Conservation (phyloP, 2,329 filamentous ascomycete species). For the Diplodia corticola region DNA sequence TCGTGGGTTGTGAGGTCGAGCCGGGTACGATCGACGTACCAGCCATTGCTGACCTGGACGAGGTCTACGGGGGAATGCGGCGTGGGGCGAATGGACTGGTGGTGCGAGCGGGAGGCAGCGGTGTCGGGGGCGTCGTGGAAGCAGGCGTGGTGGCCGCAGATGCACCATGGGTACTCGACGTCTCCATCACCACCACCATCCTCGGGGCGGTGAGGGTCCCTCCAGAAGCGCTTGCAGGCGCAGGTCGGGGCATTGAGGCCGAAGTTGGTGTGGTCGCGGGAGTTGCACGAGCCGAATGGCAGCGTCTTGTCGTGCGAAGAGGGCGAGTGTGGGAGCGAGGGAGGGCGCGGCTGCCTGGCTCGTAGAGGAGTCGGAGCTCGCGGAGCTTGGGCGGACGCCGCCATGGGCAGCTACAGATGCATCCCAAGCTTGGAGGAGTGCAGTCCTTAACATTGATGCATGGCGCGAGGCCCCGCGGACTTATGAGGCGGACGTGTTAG, state of each 20-base stretch:
- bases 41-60: slow-evolving; percentile 21
- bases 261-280: slow-evolving; percentile 45
- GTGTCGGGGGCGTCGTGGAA: slow-evolving; percentile 46
- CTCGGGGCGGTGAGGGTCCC: slow-evolving; percentile 32
- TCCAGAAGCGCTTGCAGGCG: slow-evolving; percentile 57
- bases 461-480: background rate
- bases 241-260: slow-evolving; percentile 48
- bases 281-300: slow-evolving; percentile 56
- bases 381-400: slow-evolving; percentile 33
- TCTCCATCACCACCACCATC: slow-evolving; percentile 35
- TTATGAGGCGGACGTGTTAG: background rate
- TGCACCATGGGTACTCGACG: slow-evolving; percentile 47
- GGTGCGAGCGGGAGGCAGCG: background rate
- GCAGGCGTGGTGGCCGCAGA: slow-evolving; percentile 60
- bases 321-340: slow-evolving; percentile 8
- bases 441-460: slow-evolving; percentile 13
- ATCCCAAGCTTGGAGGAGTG: slow-evolving; percentile 17
- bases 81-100: background rate
- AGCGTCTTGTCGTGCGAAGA: slow-evolving; percentile 31
- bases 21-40: background rate
- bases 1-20: background rate
- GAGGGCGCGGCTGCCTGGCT: slow-evolving; percentile 17
- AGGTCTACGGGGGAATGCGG: background rate
- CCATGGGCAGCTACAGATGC: slow-evolving; percentile 36
- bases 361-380: slow-evolving; percentile 28